Conservation (phyloP, 257 asterid genomes). For the Solanum infundibuliforme region DNA sequence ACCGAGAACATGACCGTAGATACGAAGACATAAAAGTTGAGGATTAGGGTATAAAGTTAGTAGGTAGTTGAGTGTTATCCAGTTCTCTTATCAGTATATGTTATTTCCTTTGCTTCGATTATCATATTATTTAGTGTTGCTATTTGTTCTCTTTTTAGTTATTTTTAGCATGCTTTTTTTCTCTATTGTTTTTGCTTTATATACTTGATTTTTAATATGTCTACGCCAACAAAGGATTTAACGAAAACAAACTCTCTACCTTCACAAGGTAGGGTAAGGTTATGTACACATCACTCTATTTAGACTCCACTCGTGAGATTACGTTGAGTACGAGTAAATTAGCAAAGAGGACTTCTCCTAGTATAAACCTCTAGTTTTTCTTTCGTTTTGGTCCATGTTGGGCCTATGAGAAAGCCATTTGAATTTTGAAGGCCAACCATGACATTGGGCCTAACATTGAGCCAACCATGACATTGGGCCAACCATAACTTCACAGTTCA, state of each 20-base stretch:
- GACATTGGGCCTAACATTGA: not conserved
- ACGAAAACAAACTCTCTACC: not conserved
- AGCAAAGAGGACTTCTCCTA: not conserved
- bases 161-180: not conserved
- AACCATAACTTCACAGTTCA: not conserved
- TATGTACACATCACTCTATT: not conserved
- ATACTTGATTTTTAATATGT: not conserved
- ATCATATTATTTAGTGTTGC: not conserved
- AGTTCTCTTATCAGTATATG: not conserved
- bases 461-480: not conserved
- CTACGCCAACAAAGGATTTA: not conserved
- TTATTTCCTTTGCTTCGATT: not conserved
- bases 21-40: no score
- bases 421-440: not conserved
- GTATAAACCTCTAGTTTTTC: not conserved
- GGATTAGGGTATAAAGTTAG: not conserved
- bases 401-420: not conserved
- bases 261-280: not conserved
- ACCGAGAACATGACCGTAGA: not conserved
- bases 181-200: not conserved
- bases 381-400: not conserved
- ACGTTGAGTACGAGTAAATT: not conserved
- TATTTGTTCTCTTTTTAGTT: not conserved
- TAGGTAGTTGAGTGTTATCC: not conserved
- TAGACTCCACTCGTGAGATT: fast-evolving